Conservation (phyloP, 768 basidiomycete genomes). For the Saitozyma sp. region DNA sequence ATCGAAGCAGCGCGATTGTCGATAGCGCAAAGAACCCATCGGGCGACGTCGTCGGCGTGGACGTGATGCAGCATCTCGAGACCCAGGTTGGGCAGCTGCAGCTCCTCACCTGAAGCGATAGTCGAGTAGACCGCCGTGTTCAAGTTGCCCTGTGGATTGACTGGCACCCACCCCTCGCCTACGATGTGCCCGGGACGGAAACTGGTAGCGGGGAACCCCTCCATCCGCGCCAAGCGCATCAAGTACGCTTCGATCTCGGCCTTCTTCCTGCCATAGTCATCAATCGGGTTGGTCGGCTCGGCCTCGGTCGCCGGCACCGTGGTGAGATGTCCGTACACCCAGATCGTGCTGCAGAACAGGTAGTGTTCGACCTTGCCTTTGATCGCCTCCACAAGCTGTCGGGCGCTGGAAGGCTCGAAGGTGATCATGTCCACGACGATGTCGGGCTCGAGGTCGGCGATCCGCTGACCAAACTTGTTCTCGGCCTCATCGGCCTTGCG, state of each 20-base stretch:
- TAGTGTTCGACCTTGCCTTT: conserved; percentile 14
- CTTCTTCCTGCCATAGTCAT: conserved; percentile 10
- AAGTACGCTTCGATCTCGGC: conserved; percentile 8
- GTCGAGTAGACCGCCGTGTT: conserved; percentile 1
- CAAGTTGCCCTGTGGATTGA: conserved; percentile 13
- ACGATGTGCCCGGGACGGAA: conserved; percentile 15
- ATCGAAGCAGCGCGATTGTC: conserved; percentile 6
- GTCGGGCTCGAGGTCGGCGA: conserved; percentile 10
- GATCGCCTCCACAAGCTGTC: conserved; percentile 8
- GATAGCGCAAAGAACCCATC: conserved; percentile 5
- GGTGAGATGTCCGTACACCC: conserved; percentile 11
- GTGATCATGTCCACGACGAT: conserved; percentile 15
- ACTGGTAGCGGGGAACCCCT: conserved; percentile 11
- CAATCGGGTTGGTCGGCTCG: conserved; percentile 7
- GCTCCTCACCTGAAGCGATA: conserved; percentile 8
- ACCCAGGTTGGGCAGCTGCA: conserved; percentile 7
- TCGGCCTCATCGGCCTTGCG: conserved; percentile 6
- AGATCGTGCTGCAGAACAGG: conserved; percentile 16
- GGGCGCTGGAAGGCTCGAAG: conserved; percentile 2
- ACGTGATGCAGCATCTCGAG: conserved; percentile 13
- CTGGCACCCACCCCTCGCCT: conserved; percentile 5
- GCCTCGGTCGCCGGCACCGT: conserved; percentile 4
- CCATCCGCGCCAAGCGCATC: not conserved
- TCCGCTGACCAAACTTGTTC: conserved; percentile 5
- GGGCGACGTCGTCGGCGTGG: conserved; percentile 9